Evolutionary conservation across 208 protist species (phyloP).

Genomic region (Tritrichomonas foetus): DNA sequence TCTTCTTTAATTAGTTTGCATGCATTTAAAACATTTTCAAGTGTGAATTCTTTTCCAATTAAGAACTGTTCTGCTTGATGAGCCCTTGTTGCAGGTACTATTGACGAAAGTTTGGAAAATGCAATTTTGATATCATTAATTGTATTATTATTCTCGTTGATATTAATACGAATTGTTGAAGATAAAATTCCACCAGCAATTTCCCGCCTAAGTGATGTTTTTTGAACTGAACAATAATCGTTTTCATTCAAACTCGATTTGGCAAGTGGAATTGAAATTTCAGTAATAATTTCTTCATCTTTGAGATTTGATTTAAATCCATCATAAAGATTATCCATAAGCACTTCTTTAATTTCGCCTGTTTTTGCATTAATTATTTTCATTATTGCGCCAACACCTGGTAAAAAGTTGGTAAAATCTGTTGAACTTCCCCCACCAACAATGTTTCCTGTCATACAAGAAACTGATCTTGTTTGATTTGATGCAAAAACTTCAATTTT

Average conservation of each 20-base stretch:
- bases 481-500: background rate
- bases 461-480: slow-evolving; percentile 66
- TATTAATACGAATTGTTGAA: slow-evolving; percentile 50
- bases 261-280: slow-evolving; percentile 40
- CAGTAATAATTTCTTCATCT: slow-evolving; percentile 60
- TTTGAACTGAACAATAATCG: slow-evolving; percentile 63
- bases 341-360: background rate
- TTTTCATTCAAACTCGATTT: slow-evolving; percentile 51
- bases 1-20: slow-evolving; percentile 42
- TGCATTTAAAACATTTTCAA: slow-evolving; percentile 21
- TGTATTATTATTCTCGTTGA: background rate
- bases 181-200: slow-evolving; percentile 75
- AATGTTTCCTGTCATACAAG: slow-evolving; percentile 70
- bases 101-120: slow-evolving; percentile 57
- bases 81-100: background rate
- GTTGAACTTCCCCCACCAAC: slow-evolving; percentile 46
- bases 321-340: slow-evolving; percentile 47
- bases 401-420: slow-evolving; percentile 14
- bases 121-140: slow-evolving; percentile 53
- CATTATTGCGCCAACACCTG: background rate
- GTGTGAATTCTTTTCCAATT: slow-evolving; percentile 47
- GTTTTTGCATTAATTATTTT: background rate
- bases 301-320: slow-evolving; percentile 61
- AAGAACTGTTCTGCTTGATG: slow-evolving; percentile 52
- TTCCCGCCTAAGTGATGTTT: slow-evolving; percentile 65